Evolutionary conservation across 192 early-diverging fungal genomes (phyloP).

Genomic region (Backusella macrospora): DNA sequence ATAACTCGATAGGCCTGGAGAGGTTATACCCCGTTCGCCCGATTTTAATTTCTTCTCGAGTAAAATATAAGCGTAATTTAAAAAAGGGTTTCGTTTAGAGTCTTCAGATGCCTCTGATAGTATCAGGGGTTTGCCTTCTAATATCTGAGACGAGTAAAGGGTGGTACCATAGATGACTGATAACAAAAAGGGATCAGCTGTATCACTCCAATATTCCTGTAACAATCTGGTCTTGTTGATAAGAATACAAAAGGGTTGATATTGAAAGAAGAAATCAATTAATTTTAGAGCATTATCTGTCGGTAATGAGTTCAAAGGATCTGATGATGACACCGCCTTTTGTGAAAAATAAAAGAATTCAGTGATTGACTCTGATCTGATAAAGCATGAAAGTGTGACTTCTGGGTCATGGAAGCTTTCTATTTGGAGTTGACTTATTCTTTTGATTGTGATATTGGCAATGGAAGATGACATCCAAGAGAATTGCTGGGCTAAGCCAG

Average conservation of each 20-base stretch:
- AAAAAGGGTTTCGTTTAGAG: constrained; percentile 20
- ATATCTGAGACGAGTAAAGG: constrained; percentile 21
- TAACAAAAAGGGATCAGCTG: constrained; percentile 30
- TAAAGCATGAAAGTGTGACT: background rate
- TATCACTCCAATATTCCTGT: constrained; percentile 35
- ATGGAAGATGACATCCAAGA: background rate
- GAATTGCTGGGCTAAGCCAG: background rate
- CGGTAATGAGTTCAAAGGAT: constrained; percentile 26
- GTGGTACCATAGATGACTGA: constrained; percentile 32
- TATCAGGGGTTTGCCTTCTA: constrained; percentile 20
- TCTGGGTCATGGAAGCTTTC: background rate
- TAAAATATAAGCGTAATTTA: constrained; percentile 31
- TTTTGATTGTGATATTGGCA: background rate
- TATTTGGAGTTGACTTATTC: background rate
- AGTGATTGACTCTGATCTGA: background rate
- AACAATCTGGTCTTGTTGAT: constrained; percentile 36
- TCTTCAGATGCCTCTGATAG: constrained; percentile 16
- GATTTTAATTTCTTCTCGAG: background rate
- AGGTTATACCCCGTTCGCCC: background rate
- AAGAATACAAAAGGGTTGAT: constrained; percentile 25
- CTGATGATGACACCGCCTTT: background rate
- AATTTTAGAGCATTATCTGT: constrained; percentile 25
- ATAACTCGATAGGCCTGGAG: constrained; percentile 12
- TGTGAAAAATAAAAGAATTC: constrained; percentile 3
- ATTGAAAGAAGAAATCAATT: constrained; percentile 33